These are phyloP conservation scores for Magnolia kwangsiensis DNA, from an alignment of 164 flowering plant species.

Conservation along the genomic window DNA sequence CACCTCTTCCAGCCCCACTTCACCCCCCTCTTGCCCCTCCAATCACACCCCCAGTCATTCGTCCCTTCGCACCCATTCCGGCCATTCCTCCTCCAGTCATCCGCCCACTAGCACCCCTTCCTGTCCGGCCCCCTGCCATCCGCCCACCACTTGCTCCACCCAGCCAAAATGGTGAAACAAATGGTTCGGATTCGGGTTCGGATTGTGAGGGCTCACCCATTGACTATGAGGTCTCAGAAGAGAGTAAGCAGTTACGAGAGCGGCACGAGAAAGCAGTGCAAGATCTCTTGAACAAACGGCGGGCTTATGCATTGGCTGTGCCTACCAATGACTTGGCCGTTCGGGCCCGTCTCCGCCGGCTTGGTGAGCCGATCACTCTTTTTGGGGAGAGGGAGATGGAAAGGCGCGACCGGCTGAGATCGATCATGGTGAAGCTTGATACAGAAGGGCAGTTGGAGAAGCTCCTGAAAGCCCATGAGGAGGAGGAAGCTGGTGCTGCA, in stretches of 20 bases:
- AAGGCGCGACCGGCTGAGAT: slow-evolving; percentile 74
- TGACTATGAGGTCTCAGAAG: slow-evolving; percentile 80
- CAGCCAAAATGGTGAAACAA: slow-evolving; percentile 46
- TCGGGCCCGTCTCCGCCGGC: slow-evolving; percentile 78
- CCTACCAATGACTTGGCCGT: slow-evolving; percentile 96
- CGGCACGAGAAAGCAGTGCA: slow-evolving; percentile 82
- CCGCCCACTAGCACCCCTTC: slow-evolving; percentile 1
- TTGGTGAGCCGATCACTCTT: slow-evolving; percentile 87
- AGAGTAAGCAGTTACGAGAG: slow-evolving; percentile 67
- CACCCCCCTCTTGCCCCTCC: slow-evolving; percentile 25
- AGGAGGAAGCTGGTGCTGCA: slow-evolving; percentile 69
- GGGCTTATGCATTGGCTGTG: slow-evolving; percentile 88
- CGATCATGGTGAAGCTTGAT: slow-evolving; percentile 80
- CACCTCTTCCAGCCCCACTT: slow-evolving; percentile 8
- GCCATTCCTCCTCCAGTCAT: slow-evolving; percentile 21
- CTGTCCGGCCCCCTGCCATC: slow-evolving; percentile 43
- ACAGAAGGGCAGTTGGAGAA: slow-evolving; percentile 85
- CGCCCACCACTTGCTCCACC: slow-evolving; percentile 32
- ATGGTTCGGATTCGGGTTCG: slow-evolving; percentile 56
- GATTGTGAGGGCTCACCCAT: slow-evolving; percentile 42
- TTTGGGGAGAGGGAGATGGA: slow-evolving; percentile 99
- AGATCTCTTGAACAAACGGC: slow-evolving; percentile 75
- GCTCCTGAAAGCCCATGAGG: slow-evolving; percentile 88
- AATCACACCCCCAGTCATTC: slow-evolving; percentile 25
- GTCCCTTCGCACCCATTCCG: slow-evolving; percentile 51